These are phyloP conservation scores for Diaporthe australafricana DNA, from an alignment of 2,329 filamentous ascomycete genomes.

Conservation along the genomic window DNA sequence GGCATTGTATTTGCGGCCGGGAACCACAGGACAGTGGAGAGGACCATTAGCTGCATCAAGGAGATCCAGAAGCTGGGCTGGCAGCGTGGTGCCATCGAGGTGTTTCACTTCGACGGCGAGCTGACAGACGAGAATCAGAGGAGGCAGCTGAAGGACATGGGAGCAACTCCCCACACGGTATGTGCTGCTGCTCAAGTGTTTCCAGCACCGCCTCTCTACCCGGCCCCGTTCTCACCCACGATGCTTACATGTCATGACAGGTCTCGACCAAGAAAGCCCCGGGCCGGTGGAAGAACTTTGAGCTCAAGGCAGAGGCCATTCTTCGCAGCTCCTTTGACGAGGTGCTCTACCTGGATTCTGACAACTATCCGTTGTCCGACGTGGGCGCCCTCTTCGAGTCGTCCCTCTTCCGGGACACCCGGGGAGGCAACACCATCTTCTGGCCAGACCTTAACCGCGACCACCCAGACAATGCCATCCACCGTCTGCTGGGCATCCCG, in stretches of 20 bases:
- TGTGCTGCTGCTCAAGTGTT: not conserved
- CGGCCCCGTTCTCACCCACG: no score
- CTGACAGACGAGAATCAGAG: slow-evolving; percentile 27
- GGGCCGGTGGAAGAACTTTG: slow-evolving; percentile 37
- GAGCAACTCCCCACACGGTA: slow-evolving; percentile 31
- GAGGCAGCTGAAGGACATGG: slow-evolving; percentile 24
- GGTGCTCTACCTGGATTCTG: slow-evolving; percentile 38
- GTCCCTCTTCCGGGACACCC: slow-evolving; percentile 22
- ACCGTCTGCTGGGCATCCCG: slow-evolving; percentile 34
- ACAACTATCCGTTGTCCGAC: slow-evolving; percentile 35
- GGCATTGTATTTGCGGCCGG: slow-evolving; percentile 36
- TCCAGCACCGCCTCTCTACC: no score
- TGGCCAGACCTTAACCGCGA: slow-evolving; percentile 37
- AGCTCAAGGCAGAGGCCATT: slow-evolving; percentile 37
- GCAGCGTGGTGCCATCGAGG: slow-evolving; percentile 32
- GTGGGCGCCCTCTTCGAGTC: slow-evolving; percentile 25
- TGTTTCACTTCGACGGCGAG: slow-evolving; percentile 37
- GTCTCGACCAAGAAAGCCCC: slow-evolving; percentile 34
- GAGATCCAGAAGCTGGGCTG: slow-evolving; percentile 35
- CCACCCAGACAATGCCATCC: slow-evolving; percentile 36
- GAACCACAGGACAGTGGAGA: slow-evolving; percentile 33
- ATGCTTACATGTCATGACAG: not conserved
- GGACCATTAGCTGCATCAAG: slow-evolving; percentile 26
- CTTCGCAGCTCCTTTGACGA: slow-evolving; percentile 36
- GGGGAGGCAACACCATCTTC: slow-evolving; percentile 31